Conservation (phyloP, 176 grass and related monocot genomes). For the Oryza glaberrima region DNA sequence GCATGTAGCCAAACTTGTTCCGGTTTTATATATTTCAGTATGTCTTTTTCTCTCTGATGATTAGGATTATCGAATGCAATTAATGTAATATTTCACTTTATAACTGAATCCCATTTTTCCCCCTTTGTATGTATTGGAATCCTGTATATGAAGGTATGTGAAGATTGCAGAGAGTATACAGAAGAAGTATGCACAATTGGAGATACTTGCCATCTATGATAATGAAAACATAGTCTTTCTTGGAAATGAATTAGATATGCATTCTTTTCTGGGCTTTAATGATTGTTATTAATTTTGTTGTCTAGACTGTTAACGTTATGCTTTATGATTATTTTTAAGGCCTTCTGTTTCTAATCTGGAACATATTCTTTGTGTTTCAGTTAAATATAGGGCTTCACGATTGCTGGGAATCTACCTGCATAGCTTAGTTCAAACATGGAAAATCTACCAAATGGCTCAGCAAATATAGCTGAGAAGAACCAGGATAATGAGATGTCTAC, state of each 20-base stretch:
- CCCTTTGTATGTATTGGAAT: neutral
- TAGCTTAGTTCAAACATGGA: slow-evolving; percentile 48
- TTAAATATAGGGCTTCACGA: slow-evolving; percentile 12
- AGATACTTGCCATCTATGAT: neutral
- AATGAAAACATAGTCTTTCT: neutral
- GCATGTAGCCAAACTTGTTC: no score
- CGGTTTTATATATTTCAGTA: no score
- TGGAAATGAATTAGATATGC: neutral
- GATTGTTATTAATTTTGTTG: neutral
- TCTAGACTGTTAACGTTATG: neutral
- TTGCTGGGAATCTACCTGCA: neutral
- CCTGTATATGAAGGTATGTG: neutral
- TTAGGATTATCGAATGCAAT: neutral
- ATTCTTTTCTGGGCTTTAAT: slow-evolving; percentile 17
- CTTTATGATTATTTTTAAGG: neutral
- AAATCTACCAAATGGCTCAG: slow-evolving; percentile 33
- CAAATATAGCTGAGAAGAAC: slow-evolving; percentile 32
- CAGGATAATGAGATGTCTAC: slow-evolving; percentile 32
- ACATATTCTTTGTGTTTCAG: slow-evolving; percentile 38
- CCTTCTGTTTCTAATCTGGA: neutral
- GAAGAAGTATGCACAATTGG: neutral
- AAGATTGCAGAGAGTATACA: neutral
- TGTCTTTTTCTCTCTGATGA: neutral
- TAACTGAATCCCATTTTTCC: neutral
- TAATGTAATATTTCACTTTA: neutral